Base-by-base conservation (phyloP, 2,329 filamentous ascomycete species). In the Colletotrichum cuscutae region DNA sequence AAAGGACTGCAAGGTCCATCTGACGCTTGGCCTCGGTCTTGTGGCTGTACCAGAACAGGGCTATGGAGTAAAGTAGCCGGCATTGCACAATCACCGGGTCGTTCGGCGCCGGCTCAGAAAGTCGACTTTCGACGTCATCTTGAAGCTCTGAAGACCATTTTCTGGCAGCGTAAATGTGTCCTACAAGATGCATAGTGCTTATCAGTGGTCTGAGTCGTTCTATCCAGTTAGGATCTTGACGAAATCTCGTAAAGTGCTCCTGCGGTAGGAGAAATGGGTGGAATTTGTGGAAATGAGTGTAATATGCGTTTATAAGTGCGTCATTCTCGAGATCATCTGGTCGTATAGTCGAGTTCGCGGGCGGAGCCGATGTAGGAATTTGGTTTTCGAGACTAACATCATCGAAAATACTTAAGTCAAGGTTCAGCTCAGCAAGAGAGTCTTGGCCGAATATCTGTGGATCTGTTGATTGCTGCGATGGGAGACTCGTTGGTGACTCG, bases 1-100 rank as follows among this genome's bases (percentile, higher is more conserved):
- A 75, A 4, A 87, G 83, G 12, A 89, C 87, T 0, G 92, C 91
- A 15, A 83, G 81, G 12, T 86, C 81, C 65, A 85, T 77, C 35
- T 83, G 73, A 0, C 46, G 24, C 9, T 79, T 76, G 0, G 81
- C 76, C 8, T 78, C 73, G 0, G 68, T 46, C 6, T 77, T 77
- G 1, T 79, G 72, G 11, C 78, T 77, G 8, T 78, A 71, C 76
- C 81, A 84, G 42, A 84, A 84, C 0, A 81, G 53, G 1, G 77
- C 79, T 1, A 84, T 79, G 0, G 84, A 84, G 62, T 79, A 81
- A 0, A 86, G 69, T 0, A 85, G 76, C 7, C 81, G 77, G 11
- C 76, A 77, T 56, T 85, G 84, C 0, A 83, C 81, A 35, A 79
- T 77, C 4, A 84, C 78, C 1, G 81, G 79, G 0, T 76, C 68